Conservation (phyloP, 1,139 yeast genomes). For the Blastobotrys elegans region DNA sequence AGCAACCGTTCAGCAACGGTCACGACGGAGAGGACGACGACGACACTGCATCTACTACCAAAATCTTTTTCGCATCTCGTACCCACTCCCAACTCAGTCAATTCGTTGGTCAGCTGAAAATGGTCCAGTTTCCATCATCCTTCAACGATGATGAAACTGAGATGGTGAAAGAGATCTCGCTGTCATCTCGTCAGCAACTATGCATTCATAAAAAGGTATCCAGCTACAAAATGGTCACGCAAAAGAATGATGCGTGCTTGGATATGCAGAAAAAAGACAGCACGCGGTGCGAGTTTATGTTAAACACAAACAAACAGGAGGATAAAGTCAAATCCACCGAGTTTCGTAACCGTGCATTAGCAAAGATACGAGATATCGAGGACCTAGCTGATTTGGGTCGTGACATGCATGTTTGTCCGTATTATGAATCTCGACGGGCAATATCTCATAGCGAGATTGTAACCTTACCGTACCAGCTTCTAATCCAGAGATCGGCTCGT, state of each 20-base stretch:
- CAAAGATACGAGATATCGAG: slow-evolving; percentile 75
- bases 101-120: slow-evolving; percentile 64
- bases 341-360: slow-evolving; percentile 56
- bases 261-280: slow-evolving; percentile 53
- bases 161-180: slow-evolving; percentile 24
- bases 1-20: background rate
- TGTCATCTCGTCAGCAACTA: slow-evolving; percentile 77
- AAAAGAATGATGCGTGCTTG: slow-evolving; percentile 76
- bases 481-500: slow-evolving; percentile 63
- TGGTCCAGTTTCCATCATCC: slow-evolving; percentile 64
- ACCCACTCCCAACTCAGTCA: slow-evolving; percentile 89
- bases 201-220: slow-evolving; percentile 68
- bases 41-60: slow-evolving; percentile 24
- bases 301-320: slow-evolving; percentile 33
- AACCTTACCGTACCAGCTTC: slow-evolving; percentile 79
- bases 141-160: slow-evolving; percentile 23
- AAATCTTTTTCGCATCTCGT: slow-evolving; percentile 69
- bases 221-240: slow-evolving; percentile 44
- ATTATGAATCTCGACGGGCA: slow-evolving; percentile 64
- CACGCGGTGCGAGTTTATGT: slow-evolving; percentile 50
- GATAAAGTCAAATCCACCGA: slow-evolving; percentile 38
- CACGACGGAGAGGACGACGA: slow-evolving; percentile 3
- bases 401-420: slow-evolving; percentile 64
- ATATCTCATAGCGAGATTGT: slow-evolving; percentile 62
- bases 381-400: slow-evolving; percentile 64